Evolutionary conservation across 352 stramenopile species (phyloP).

Genomic region (Globisporangium uncinulatum): DNA sequence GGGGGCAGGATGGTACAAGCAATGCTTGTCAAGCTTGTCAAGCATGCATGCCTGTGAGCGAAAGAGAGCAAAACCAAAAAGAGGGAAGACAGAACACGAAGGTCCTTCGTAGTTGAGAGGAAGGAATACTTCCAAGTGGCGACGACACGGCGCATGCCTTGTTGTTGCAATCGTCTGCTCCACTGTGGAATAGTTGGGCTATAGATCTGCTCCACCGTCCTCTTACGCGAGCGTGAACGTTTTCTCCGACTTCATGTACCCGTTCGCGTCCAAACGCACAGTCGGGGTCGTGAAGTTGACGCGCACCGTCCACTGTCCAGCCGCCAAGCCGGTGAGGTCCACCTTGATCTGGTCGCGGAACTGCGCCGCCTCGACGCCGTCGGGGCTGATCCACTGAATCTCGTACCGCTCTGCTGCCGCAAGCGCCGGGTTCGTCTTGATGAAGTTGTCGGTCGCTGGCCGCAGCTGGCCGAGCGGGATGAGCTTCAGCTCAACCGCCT

Average conservation of each 20-base stretch:
- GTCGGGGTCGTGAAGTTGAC: constrained; percentile 23
- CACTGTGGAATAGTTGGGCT: too few relatives aligned
- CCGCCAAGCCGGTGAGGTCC: background rate
- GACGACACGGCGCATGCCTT: too few relatives aligned
- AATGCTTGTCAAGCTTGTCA: too few relatives aligned
- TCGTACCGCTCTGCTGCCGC: constrained; percentile 22
- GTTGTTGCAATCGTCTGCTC: too few relatives aligned
- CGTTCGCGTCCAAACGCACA: constrained; percentile 22
- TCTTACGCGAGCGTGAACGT: constrained; percentile 20
- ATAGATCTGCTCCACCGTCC: too few relatives aligned
- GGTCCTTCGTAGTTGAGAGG: too few relatives aligned
- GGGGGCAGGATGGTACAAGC: too few relatives aligned
- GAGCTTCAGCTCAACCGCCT: constrained; percentile 18
- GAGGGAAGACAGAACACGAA: too few relatives aligned
- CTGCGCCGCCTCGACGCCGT: constrained; percentile 11
- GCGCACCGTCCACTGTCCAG: constrained; percentile 14
- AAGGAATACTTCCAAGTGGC: too few relatives aligned
- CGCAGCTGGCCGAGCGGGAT: constrained; percentile 26
- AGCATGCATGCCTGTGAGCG: too few relatives aligned
- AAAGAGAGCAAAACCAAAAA: too few relatives aligned
- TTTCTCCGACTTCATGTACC: constrained; percentile 18
- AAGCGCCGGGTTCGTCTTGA: constrained; percentile 16
- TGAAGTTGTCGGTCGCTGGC: constrained; percentile 18
- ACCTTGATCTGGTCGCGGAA: constrained; percentile 14
- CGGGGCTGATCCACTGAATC: constrained; percentile 19